Percentiles rank a stretch among this genome's conserved stretches.
Conservation (phyloP, 495 filamentous ascomycete genomes). For the Aspergillus mulundensis region DNA sequence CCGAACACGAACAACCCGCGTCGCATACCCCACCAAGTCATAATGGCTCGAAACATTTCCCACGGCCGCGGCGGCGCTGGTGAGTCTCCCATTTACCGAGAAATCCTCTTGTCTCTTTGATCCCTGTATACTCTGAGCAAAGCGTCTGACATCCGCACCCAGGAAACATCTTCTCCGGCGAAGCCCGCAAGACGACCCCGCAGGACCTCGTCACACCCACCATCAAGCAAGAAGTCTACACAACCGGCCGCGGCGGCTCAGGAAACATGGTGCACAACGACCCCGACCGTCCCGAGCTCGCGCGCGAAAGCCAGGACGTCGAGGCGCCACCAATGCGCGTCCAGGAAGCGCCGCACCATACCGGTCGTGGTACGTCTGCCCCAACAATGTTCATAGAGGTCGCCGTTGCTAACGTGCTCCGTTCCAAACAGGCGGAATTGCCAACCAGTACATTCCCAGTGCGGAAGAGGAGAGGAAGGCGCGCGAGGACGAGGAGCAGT, state of each 20-base stretch:
- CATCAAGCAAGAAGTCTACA: conserved; percentile 76
- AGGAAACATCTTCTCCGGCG: conserved; percentile 70
- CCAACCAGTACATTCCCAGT: conserved; percentile 41
- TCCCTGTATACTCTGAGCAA: not conserved
- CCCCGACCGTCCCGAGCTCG: conserved; percentile 57
- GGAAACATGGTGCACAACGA: conserved; percentile 77
- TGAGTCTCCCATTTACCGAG: conserved; percentile 18
- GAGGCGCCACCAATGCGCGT: conserved; percentile 49
- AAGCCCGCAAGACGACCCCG: conserved; percentile 43
- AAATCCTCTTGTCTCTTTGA: not conserved
- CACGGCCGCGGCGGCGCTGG: conserved; percentile 56
- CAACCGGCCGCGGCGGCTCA: conserved; percentile 69
- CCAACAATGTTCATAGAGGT: not conserved
- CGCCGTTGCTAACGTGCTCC: not conserved
- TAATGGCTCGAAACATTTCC: conserved; percentile 35
- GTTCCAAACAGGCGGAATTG: conserved; percentile 33
- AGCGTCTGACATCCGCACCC: conserved; percentile 7
- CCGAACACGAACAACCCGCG: not conserved
- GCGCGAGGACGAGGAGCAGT: conserved; percentile 33
- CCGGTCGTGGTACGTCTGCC: conserved; percentile 39
- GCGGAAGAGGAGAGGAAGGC: conserved; percentile 36
- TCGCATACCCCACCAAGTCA: conserved; percentile 7
- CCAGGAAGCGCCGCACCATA: conserved; percentile 41
- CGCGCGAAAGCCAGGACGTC: conserved; percentile 79
- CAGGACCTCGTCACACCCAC: conserved; percentile 73